phyloP scores from a whole-genome alignment of 805 yeast genomes.

The Saccharomycopsis sp. region DNA sequence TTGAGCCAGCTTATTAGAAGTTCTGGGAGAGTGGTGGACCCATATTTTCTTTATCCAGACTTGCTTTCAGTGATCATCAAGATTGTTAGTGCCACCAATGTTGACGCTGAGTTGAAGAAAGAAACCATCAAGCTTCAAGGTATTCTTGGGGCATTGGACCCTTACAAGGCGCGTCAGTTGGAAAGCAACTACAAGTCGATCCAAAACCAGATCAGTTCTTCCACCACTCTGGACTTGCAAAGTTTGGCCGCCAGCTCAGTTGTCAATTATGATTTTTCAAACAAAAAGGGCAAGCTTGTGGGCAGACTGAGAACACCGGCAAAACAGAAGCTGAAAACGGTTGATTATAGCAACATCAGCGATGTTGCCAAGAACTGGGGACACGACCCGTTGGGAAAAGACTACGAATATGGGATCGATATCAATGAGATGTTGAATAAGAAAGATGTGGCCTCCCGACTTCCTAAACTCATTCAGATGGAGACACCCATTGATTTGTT shows the following conservation, averaged over 20 bases:
- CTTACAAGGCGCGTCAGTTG: conserved; percentile 87
- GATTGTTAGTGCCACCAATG: conserved; percentile 52
- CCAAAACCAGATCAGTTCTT: neutral
- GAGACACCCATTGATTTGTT: conserved; percentile 89
- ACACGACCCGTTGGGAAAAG: conserved; percentile 15
- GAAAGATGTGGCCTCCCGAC: conserved; percentile 36
- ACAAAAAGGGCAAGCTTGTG: neutral
- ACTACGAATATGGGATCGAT: conserved; percentile 15
- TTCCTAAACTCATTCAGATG: conserved; percentile 37
- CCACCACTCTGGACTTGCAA: too few species aligned
- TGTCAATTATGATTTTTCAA: neutral
- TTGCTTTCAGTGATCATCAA: conserved; percentile 72
- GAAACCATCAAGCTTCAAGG: conserved; percentile 89
- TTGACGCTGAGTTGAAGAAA: conserved; percentile 58
- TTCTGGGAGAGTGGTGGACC: conserved; percentile 92
- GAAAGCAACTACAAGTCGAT: conserved; percentile 39
- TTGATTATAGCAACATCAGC: conserved; percentile 4
- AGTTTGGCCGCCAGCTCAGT: too few species aligned
- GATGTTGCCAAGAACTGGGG: conserved; percentile 20
- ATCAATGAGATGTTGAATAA: conserved; percentile 23
- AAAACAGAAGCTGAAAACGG: too few species aligned
- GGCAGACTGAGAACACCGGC: too few species aligned
- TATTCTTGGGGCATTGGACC: conserved; percentile 92
- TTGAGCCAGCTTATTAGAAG: conserved; percentile 84
- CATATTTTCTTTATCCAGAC: conserved; percentile 85